Base-by-base conservation (phyloP, 164 flowering plant species). In the Berberis thunbergii region DNA sequence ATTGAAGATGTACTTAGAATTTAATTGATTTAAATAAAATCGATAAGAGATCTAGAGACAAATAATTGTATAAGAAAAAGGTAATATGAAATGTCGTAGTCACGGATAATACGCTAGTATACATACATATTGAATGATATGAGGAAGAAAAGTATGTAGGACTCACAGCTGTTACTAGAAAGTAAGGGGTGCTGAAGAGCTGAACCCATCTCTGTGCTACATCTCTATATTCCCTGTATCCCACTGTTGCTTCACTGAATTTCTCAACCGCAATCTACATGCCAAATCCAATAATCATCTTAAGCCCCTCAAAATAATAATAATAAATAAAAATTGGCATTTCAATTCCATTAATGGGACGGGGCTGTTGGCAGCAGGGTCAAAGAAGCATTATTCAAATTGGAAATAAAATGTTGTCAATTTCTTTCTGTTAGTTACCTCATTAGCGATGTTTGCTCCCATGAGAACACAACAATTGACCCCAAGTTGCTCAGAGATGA, bases 391-490 rank as follows among this genome's bases (percentile, higher is more conserved):
- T 26, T 26, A 26, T 26, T 26, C 26, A 26, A 50, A 50, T n/a
- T 1, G 54, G n/a, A 3, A 52, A 52, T 1, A 38, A 59, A 59
- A 59, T 59, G 5, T 26, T 26, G 26, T 26, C 3, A 58, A 52
- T 3, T 48, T 6, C 7, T 48, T 11, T 48, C 4, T 6, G 38
- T 3, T 49, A 7, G 5, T 68, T 69, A 86, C 98, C 92, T 94
- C 98, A 64, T 87, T 83, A 41, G 97, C 97, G 43, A 94, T 91
- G 77, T 94, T 94, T 43, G 98, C 96, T 0, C 98, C 98, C 98
- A 94, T 94, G 13, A 94, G 77, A 58, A 94, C 98, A 68, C 91
- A 94, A 64, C 98, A 94, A 66, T 85, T 88, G 45, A 87, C 71
- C 13, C 89, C 84, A 56, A 94, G 87, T 54, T 72, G 73, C 63